Evolutionary conservation across 2,329 filamentous ascomycete species (phyloP).

Genomic region (Madurella mycetomatis): DNA sequence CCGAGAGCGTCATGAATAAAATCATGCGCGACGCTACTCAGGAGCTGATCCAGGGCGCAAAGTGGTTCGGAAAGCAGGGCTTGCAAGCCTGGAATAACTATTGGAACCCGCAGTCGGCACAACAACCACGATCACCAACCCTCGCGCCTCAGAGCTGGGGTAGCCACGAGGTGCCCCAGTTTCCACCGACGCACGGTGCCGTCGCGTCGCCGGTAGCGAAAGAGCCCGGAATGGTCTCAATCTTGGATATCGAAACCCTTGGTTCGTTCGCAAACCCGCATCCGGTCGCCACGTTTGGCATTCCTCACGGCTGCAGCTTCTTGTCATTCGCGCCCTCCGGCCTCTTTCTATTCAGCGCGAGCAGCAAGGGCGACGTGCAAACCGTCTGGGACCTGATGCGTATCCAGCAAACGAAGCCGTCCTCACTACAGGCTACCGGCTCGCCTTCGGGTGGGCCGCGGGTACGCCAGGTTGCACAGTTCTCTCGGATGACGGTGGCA

Average conservation of each 20-base stretch:
- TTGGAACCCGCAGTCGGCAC: constrained; percentile 56
- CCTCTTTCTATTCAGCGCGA: constrained; percentile 70
- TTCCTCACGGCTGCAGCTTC: constrained; percentile 73
- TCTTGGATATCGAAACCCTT: constrained; percentile 65
- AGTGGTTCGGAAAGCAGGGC: constrained; percentile 73
- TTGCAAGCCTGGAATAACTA: constrained; percentile 76
- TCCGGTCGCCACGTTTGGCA: constrained; percentile 66
- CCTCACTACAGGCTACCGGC: constrained; percentile 50
- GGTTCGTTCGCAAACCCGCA: constrained; percentile 49
- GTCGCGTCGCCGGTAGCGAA: constrained; percentile 52
- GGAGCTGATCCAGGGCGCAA: constrained; percentile 68
- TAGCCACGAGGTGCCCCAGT: constrained; percentile 49
- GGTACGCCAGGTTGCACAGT: constrained; percentile 82
- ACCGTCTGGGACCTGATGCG: constrained; percentile 76
- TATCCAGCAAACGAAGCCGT: constrained; percentile 59
- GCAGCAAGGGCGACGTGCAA: constrained; percentile 77
- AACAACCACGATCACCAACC: constrained; percentile 42
- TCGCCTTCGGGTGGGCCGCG: constrained; percentile 48
- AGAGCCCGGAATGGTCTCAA: constrained; percentile 70
- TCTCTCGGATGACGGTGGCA: constrained; percentile 86
- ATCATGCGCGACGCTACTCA: constrained; percentile 76
- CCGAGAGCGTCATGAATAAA: constrained; percentile 68
- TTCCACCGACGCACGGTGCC: constrained; percentile 71
- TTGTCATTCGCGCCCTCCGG: constrained; percentile 73
- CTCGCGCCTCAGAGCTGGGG: constrained; percentile 45